Conservation (phyloP, 2,329 filamentous ascomycete genomes). For the Basipetospora chlamydospora region DNA sequence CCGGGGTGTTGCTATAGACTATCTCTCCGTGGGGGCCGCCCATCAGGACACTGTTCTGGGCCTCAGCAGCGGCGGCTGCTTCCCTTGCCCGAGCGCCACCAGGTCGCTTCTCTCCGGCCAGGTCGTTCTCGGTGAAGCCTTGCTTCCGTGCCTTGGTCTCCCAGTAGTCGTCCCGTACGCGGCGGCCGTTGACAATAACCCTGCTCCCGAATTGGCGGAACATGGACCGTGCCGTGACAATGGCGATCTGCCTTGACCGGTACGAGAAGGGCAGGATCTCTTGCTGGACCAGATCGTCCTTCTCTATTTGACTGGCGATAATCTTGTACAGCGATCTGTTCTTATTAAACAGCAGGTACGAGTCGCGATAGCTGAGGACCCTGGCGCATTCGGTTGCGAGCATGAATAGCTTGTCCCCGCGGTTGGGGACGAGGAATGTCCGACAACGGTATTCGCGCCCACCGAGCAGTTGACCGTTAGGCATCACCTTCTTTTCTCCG, state of each 20-base stretch:
- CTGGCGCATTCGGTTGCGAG: slow-evolving; percentile 93
- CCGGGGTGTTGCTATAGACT: slow-evolving; percentile 65
- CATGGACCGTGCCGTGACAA: slow-evolving; percentile 95
- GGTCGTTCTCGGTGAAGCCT: slow-evolving; percentile 92
- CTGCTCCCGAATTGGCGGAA: slow-evolving; percentile 95
- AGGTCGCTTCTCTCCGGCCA: slow-evolving; percentile 89
- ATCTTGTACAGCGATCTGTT: slow-evolving; percentile 96
- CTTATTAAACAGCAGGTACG: slow-evolving; percentile 98
- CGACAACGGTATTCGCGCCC: slow-evolving; percentile 81
- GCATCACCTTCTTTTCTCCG: slow-evolving; percentile 85
- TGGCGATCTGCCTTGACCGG: slow-evolving; percentile 93
- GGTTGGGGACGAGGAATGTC: slow-evolving; percentile 82
- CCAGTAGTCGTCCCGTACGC: slow-evolving; percentile 97
- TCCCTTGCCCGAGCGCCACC: slow-evolving; percentile 82
- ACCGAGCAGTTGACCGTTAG: slow-evolving; percentile 68
- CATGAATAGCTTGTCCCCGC: slow-evolving; percentile 95
- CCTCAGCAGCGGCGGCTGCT: slow-evolving; percentile 50
- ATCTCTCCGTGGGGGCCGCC: slow-evolving; percentile 68
- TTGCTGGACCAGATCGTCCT: slow-evolving; percentile 89
- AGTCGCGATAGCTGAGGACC: slow-evolving; percentile 86
- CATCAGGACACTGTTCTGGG: slow-evolving; percentile 46
- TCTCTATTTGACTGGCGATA: slow-evolving; percentile 88
- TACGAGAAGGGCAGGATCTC: slow-evolving; percentile 97
- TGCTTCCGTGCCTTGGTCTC: slow-evolving; percentile 94
- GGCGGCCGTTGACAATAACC: slow-evolving; percentile 75